A percentile compares a stretch with the other conserved stretches of the same genome.
phyloP scores from a whole-genome alignment of 129 eudicot species.

The carrot (Daucus carota) region DH1_v3.0 NC_030386.2:25411501-25412000 shows the following conservation, averaged over 20 bases:
- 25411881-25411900: slow-evolving; percentile 37
- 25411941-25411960: not conserved
- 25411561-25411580: slow-evolving; percentile 83
- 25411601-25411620: not conserved
- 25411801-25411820: slow-evolving; percentile 76
- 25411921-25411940: not conserved
- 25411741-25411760: not conserved
- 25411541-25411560: slow-evolving; percentile 99
- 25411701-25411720: not conserved
- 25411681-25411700: not conserved
- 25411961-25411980: slow-evolving; percentile 11
- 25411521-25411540: slow-evolving; percentile 98
- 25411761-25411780: not conserved
- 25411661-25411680: not conserved
- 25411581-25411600: slow-evolving; percentile 42
- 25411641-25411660: slow-evolving; percentile 37
- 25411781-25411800: slow-evolving; percentile 45
- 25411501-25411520: slow-evolving; percentile 93
- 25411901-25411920: slow-evolving; percentile 7
- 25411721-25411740: not conserved
- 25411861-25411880: slow-evolving; percentile 98
- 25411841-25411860: slow-evolving; percentile 75
- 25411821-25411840: slow-evolving; percentile 79
- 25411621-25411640: slow-evolving; percentile 23
- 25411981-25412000: slow-evolving; percentile 66